Percentiles rank a stretch among this genome's conserved stretches.
These are phyloP conservation scores for Bimuria novae-zelandiae DNA, from an alignment of 2,329 filamentous ascomycete genomes.

Conservation along the genomic window DNA sequence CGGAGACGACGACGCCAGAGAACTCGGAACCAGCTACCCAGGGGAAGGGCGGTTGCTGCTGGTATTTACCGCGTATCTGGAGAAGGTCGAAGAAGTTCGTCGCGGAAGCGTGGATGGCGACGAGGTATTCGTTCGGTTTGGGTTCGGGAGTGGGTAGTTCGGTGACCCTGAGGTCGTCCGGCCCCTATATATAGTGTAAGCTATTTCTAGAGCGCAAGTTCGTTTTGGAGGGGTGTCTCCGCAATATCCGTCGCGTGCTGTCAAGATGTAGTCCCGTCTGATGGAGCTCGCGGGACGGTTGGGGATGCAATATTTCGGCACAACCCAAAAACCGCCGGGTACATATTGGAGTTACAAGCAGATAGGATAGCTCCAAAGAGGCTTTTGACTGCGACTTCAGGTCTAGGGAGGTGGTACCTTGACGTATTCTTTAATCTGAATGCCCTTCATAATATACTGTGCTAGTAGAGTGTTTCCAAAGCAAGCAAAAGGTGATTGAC, in stretches of 20 bases:
- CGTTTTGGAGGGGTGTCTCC: conserved; percentile 20
- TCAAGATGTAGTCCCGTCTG: too few species aligned
- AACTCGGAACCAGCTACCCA: conserved; percentile 91
- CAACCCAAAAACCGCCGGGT: too few species aligned
- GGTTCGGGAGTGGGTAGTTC: conserved; percentile 76
- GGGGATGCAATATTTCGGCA: too few species aligned
- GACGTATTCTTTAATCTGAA: conserved; percentile 75
- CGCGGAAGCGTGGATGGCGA: conserved; percentile 82
- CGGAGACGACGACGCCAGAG: conserved; percentile 73
- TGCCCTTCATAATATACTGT: conserved; percentile 66
- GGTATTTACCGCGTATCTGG: conserved; percentile 94
- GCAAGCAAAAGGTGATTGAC: background rate
- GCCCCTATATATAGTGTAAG: conserved; percentile 60
- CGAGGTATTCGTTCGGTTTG: conserved; percentile 75
- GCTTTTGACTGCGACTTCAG: too few species aligned
- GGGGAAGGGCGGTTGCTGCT: conserved; percentile 84
- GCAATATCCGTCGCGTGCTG: too few species aligned
- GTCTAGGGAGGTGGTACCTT: too few species aligned
- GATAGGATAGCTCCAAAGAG: too few species aligned
- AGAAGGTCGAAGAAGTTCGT: conserved; percentile 98
- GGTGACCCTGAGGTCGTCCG: conserved; percentile 76
- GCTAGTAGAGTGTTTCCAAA: background rate
- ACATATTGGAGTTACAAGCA: too few species aligned
- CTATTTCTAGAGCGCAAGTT: conserved; percentile 4
- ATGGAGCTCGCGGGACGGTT: too few species aligned